phyloP scores from a whole-genome alignment of 1,284 basidiomycete species.

The Blastosporella zonata region DNA sequence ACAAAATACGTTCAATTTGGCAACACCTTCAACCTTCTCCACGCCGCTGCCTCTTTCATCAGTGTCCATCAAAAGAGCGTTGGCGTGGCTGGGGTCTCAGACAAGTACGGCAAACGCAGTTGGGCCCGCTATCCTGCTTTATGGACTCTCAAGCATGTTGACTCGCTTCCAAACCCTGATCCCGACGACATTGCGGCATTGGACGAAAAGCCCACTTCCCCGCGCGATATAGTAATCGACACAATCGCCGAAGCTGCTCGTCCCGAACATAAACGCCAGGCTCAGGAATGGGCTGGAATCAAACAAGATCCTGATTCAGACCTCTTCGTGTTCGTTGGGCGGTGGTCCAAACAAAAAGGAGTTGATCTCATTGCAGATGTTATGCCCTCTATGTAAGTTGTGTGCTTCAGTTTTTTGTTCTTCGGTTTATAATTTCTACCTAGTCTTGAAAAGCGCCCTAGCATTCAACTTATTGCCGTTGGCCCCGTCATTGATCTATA shows the following conservation, averaged over 20 bases:
- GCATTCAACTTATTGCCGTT: constrained; percentile 84
- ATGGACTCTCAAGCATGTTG: constrained; percentile 93
- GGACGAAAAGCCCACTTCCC: constrained; percentile 71
- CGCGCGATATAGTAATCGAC: constrained; percentile 78
- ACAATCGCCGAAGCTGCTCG: constrained; percentile 81
- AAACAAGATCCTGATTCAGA: constrained; percentile 87
- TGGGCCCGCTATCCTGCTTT: constrained; percentile 94
- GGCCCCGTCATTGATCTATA: constrained; percentile 94
- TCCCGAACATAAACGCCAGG: constrained; percentile 85
- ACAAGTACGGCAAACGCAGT: constrained; percentile 93
- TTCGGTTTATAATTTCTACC: constrained; percentile 11
- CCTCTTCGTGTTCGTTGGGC: constrained; percentile 91
- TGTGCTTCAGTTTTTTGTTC: constrained; percentile 3
- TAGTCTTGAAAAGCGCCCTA: constrained; percentile 81
- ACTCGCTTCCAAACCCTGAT: constrained; percentile 90
- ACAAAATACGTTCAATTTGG: constrained; percentile 96
- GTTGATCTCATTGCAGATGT: constrained; percentile 93
- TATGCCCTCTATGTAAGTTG: constrained; percentile 77
- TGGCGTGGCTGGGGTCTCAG: constrained; percentile 92
- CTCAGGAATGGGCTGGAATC: constrained; percentile 91
- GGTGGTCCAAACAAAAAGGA: constrained; percentile 96
- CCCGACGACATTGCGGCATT: constrained; percentile 91
- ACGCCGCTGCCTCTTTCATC: constrained; percentile 89
- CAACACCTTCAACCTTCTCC: constrained; percentile 92
- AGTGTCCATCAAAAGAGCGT: constrained; percentile 88